Evolutionary conservation across 2,329 filamentous ascomycete genomes (phyloP), one percentile per base, ranked within the genome.

Genomic region (Cladosporium sp.): DNA sequence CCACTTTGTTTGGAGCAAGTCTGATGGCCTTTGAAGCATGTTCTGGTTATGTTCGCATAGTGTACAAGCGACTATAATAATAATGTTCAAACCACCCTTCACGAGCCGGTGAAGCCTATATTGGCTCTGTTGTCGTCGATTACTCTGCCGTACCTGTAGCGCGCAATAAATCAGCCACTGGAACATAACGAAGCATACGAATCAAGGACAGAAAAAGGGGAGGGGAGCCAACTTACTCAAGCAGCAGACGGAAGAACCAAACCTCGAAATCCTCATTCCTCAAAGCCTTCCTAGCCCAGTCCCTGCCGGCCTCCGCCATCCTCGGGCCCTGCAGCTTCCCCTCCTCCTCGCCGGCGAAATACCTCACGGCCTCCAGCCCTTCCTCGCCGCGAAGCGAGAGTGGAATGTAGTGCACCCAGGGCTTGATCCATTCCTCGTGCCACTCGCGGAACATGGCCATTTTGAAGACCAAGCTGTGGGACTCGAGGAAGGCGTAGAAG

Each of bases 381-480:
- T 99, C 93, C 43, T 90, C 85, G 3, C 90, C 91, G 54, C 83
- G 81, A 55, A 96, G 66, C 56, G 87, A 88, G 43, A 96, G 70
- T 0, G 93, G 93, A 2, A 97, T 80, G 66, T 90, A 97, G 69
- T 99, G 93, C 39, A 89, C 83, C 93, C 93, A 99, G 1, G 92
- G 89, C 62, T 80, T 80, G 24, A 99, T 72, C 90, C 92, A 96
- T 67, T 96, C 91, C 51, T 84, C 79, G 65, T 97, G 93, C 93
- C 93, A 99, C 72, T 99, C 93, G 20, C 88, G 80, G 67, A 96
- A 97, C 34, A 99, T 70, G 13, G 90, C 87, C 69, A 92, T 83
- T 73, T 99, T 99, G 72, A 89, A 93, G 17, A 92, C 85, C 57
- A 96, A 74, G 64, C 88, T 95, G 58, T 80, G 82, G 64, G 86